Evolutionary conservation across 768 basidiomycete genomes (phyloP).

Genomic region (Daedalea quercina): DNA sequence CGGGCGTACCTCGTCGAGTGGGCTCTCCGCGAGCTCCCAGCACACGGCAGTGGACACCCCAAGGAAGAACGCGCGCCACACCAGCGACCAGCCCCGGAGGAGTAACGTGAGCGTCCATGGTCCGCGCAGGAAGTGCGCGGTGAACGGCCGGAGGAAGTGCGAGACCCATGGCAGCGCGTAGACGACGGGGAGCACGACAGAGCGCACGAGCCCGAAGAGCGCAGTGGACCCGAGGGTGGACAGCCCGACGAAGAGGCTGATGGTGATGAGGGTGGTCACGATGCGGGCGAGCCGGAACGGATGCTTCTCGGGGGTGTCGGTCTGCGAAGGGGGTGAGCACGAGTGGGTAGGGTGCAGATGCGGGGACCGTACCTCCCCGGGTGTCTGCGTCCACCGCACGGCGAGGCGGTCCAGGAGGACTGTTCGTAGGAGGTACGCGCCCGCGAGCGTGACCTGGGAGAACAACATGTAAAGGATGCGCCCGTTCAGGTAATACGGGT

Average conservation of each 20-base stretch:
- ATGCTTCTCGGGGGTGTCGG: not conserved
- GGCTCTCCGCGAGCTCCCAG: slow-evolving; percentile 58
- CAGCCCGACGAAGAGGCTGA: slow-evolving; percentile 33
- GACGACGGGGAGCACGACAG: slow-evolving; percentile 43
- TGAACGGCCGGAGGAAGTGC: slow-evolving; percentile 48
- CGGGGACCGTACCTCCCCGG: not conserved
- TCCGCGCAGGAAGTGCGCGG: slow-evolving; percentile 55
- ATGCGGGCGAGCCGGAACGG: slow-evolving; percentile 13
- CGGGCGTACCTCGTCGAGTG: slow-evolving; percentile 57
- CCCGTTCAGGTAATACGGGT: slow-evolving; percentile 69
- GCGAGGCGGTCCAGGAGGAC: slow-evolving; percentile 57
- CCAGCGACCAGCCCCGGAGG: slow-evolving; percentile 35
- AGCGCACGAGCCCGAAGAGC: slow-evolving; percentile 42
- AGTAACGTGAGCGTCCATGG: slow-evolving; percentile 49
- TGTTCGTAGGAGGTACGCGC: slow-evolving; percentile 46
- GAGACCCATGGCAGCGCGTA: slow-evolving; percentile 49
- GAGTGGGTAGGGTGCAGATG: not conserved
- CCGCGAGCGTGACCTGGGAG: slow-evolving; percentile 43
- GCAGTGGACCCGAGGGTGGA: slow-evolving; percentile 32
- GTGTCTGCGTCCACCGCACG: slow-evolving; percentile 21
- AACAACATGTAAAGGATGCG: slow-evolving; percentile 53
- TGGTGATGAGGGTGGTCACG: slow-evolving; percentile 27
- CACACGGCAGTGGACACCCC: slow-evolving; percentile 42
- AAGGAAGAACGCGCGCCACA: slow-evolving; percentile 43
- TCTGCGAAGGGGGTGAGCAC: not conserved